Percentiles rank a stretch among this genome's conserved stretches.
phyloP scores from a whole-genome alignment of 2,329 filamentous ascomycete genomes.

The Falciphora oryzae region DNA sequence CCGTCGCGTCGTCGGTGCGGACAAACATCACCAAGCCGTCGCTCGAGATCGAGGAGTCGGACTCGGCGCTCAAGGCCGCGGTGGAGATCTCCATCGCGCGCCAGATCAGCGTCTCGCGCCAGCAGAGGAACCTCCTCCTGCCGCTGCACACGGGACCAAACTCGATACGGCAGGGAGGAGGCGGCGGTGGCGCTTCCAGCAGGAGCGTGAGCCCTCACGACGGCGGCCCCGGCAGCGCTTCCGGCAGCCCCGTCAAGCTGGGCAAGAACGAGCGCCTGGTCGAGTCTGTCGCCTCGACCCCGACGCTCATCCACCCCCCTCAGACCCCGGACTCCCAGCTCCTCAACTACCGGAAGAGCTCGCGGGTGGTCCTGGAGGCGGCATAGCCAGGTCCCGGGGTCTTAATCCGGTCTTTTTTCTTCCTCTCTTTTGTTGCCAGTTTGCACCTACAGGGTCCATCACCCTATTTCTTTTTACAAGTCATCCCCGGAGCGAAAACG shows the following conservation, averaged over 20 bases:
- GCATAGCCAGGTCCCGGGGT: conserved; percentile 21
- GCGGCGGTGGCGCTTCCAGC: conserved; percentile 11
- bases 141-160: conserved; percentile 38
- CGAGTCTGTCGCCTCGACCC: conserved; percentile 37
- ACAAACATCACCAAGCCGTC: conserved; percentile 29
- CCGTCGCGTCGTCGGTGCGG: conserved; percentile 27
- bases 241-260: conserved; percentile 17
- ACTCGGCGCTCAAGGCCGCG: conserved; percentile 43
- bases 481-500: background rate
- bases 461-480: background rate
- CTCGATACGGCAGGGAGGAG: conserved; percentile 20
- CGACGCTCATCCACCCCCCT: conserved; percentile 36
- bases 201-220: conserved; percentile 5
- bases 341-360: conserved; percentile 43
- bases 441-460: background rate
- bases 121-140: conserved; percentile 54
- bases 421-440: background rate
- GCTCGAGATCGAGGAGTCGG: conserved; percentile 31
- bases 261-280: conserved; percentile 29
- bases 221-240: conserved; percentile 14
- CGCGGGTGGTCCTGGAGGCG: conserved; percentile 46
- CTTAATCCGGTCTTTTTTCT: background rate
- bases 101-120: conserved; percentile 59
- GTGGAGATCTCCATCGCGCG: conserved; percentile 63
- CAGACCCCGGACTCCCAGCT: conserved; percentile 25